Evolutionary conservation across 306 rosid genomes (phyloP).

Genomic region (Ormosia semicastrata): DNA sequence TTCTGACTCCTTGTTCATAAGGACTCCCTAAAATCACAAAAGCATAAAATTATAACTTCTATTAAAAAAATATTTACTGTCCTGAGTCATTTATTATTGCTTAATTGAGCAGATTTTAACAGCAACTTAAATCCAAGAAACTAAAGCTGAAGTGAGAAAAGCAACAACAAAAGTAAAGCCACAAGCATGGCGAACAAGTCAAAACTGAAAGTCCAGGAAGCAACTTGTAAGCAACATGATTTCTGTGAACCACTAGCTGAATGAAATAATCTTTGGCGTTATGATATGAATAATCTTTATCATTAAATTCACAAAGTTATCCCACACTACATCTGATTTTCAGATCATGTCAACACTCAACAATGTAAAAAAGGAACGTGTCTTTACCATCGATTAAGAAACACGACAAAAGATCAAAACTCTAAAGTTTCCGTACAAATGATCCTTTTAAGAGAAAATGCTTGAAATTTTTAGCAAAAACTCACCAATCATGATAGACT

Average conservation of each 20-base stretch:
- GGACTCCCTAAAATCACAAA: not conserved
- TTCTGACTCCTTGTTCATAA: not conserved
- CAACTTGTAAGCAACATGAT: slow-evolving; percentile 5
- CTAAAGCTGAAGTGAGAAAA: not conserved
- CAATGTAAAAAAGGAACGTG: not conserved
- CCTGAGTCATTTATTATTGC: not conserved
- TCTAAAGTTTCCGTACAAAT: not conserved
- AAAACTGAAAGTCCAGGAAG: not conserved
- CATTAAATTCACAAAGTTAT: not conserved
- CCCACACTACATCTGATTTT: not conserved
- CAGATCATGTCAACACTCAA: not conserved
- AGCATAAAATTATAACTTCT: not conserved
- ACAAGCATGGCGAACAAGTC: not conserved
- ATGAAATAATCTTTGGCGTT: not conserved
- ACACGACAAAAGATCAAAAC: not conserved
- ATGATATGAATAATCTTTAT: not conserved
- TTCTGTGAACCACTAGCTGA: not conserved
- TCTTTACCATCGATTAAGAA: not conserved
- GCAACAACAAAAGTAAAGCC: not conserved
- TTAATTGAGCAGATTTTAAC: not conserved
- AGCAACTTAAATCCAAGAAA: not conserved
- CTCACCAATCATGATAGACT: slow-evolving; percentile 94
- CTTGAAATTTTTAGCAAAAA: slow-evolving; percentile 4
- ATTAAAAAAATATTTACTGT: not conserved
- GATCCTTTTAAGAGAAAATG: not conserved